Percentiles rank a stretch among this genome's conserved stretches.
Conservation (phyloP, 208 protist species). For the Porcisia hertigi region DNA sequence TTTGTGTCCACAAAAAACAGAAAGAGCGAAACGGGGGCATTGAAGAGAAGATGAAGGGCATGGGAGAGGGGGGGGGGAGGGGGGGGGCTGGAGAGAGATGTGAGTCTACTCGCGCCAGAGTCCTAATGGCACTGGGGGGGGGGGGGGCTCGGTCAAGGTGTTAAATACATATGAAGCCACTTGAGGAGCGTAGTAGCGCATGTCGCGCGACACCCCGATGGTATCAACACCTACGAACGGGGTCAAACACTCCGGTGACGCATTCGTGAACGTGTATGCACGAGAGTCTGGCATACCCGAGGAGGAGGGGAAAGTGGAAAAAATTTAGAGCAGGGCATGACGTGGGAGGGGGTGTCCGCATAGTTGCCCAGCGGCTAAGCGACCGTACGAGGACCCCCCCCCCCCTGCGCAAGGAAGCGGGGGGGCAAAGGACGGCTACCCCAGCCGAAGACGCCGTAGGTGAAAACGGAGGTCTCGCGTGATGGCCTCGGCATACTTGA, state of each 20-base stretch:
- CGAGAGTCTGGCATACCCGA: neutral
- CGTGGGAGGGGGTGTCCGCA: neutral
- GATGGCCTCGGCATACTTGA: constrained; percentile 42
- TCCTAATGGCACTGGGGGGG: neutral
- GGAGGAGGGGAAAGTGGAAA: too few species aligned
- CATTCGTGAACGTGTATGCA: neutral
- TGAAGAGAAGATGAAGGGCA: neutral
- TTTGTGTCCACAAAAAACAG: neutral
- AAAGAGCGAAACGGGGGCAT: neutral
- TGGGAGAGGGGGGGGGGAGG: neutral
- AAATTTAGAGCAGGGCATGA: neutral
- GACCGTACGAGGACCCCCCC: neutral
- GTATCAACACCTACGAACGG: neutral
- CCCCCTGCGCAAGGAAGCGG: neutral
- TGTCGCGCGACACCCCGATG: neutral
- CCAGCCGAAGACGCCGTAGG: constrained; percentile 4
- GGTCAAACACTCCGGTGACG: neutral
- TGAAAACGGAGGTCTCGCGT: constrained; percentile 31
- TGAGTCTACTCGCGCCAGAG: neutral
- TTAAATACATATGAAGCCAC: neutral
- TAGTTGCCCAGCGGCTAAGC: neutral
- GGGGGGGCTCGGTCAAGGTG: neutral
- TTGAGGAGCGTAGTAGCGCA: neutral
- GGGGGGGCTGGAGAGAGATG: neutral
- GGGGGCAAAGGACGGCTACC: neutral